phyloP scores from a whole-genome alignment of 2,329 filamentous ascomycete species.

The Mariannaea elegans region DNA sequence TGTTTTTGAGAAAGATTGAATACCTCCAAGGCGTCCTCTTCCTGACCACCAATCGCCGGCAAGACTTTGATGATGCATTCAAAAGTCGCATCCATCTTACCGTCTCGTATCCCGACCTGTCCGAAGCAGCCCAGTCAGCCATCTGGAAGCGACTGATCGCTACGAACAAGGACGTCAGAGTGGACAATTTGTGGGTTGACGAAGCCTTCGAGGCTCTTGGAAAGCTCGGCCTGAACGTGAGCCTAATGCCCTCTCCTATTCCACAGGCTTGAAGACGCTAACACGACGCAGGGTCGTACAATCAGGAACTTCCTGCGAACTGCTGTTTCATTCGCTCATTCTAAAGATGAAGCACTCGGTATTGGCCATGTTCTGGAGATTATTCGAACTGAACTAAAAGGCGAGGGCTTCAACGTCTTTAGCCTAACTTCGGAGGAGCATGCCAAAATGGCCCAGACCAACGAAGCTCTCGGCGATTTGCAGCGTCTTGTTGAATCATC shows the following conservation, averaged over 20 bases:
- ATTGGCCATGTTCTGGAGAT: conserved; percentile 5
- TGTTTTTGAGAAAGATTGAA: conserved; percentile 11
- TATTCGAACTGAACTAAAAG: conserved; percentile 9
- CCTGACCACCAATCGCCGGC: conserved; percentile 8
- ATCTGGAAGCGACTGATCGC: conserved; percentile 14
- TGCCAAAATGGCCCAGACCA: neutral
- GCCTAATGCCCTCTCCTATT: neutral
- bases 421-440: conserved; percentile 1
- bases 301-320: conserved; percentile 12
- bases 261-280: neutral
- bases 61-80: conserved; percentile 16
- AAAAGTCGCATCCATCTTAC: conserved; percentile 14
- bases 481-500: neutral
- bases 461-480: conserved; percentile 1
- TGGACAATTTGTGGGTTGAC: conserved; percentile 3
- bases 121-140: neutral
- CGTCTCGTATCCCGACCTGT: conserved; percentile 8
- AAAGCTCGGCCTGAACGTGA: conserved; percentile 11
- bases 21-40: conserved; percentile 15
- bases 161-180: neutral
- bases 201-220: neutral
- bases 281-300: conserved; percentile 1
- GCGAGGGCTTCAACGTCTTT: conserved; percentile 6
- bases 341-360: neutral
- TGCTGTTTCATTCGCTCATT: conserved; percentile 10